These are phyloP conservation scores for Lippia alba DNA, from an alignment of 305 asterid species.

Conservation along the genomic window DNA sequence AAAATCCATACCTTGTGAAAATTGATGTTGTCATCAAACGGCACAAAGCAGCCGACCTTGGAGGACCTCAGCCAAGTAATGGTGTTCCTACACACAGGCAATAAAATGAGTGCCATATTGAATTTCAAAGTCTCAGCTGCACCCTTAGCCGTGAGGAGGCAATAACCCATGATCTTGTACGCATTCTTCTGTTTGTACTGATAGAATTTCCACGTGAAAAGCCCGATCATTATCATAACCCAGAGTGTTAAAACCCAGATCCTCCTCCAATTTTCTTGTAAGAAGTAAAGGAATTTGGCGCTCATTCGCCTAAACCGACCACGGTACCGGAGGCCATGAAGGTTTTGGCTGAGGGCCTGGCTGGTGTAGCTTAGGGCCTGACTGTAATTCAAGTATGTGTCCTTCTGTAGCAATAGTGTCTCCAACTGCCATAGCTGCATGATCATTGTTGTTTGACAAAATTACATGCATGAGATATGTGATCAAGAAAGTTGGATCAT, in stretches of 20 bases:
- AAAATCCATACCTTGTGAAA: conserved; percentile 65
- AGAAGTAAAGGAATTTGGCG: conserved; percentile 51
- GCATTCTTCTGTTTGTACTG: conserved; percentile 65
- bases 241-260: conserved; percentile 74
- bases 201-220: conserved; percentile 72
- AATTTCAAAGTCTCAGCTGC: conserved; percentile 78
- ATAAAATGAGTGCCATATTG: conserved; percentile 77
- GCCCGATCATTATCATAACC: conserved; percentile 76
- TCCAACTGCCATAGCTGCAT: conserved; percentile 85
- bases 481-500: conserved; percentile 44
- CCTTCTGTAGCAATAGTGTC: conserved; percentile 69
- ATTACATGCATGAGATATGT: conserved; percentile 40
- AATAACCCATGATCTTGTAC: conserved; percentile 72
- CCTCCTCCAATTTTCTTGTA: conserved; percentile 84
- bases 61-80: conserved; percentile 82
- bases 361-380: conserved; percentile 74
- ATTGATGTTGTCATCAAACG: conserved; percentile 84
- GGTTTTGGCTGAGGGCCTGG: conserved; percentile 91
- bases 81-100: conserved; percentile 82
- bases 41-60: conserved; percentile 55
- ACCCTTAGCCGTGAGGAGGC: conserved; percentile 80
- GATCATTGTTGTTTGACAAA: conserved; percentile 32
- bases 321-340: conserved; percentile 62
- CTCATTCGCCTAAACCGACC: conserved; percentile 64
- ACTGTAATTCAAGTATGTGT: conserved; percentile 68